Evolutionary conservation across 106 monocot species (phyloP).

Genomic region (Acorus gramineus): DNA sequence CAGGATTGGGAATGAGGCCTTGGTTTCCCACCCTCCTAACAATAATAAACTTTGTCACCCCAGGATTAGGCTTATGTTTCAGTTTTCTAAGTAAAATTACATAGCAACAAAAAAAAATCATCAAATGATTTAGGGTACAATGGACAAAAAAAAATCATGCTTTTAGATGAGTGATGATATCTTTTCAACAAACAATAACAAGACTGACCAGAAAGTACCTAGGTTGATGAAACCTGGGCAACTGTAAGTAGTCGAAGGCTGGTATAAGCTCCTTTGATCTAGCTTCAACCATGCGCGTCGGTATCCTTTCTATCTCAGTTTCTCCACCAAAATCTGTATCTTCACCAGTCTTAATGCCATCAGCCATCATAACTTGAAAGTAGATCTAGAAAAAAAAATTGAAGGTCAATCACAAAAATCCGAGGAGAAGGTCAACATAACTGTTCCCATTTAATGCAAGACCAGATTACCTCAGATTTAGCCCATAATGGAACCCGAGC

Average conservation of each 20-base stretch:
- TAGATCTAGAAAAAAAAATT: slow-evolving; percentile 34
- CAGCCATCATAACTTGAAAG: slow-evolving; percentile 64
- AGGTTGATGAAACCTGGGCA: slow-evolving; percentile 39
- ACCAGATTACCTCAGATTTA: slow-evolving; percentile 37
- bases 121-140: neutral
- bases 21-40: too few species aligned
- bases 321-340: slow-evolving; percentile 33
- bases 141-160: neutral
- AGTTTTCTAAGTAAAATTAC: too few species aligned
- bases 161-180: neutral
- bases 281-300: slow-evolving; percentile 45
- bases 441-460: neutral
- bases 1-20: too few species aligned
- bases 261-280: slow-evolving; percentile 74
- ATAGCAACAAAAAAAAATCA: too few species aligned
- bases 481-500: slow-evolving; percentile 50
- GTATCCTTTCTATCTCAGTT: slow-evolving; percentile 66
- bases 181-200: too few species aligned
- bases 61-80: too few species aligned
- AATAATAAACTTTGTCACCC: too few species aligned
- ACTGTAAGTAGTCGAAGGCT: slow-evolving; percentile 55
- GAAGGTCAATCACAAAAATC: neutral
- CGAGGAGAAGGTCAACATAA: neutral
- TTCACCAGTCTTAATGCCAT: slow-evolving; percentile 4
- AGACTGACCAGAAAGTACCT: slow-evolving; percentile 21